Evolutionary conservation across 108 stramenopile species (phyloP), one percentile per base, ranked within the genome.

Genomic region (Conticribra weissflogii): DNA sequence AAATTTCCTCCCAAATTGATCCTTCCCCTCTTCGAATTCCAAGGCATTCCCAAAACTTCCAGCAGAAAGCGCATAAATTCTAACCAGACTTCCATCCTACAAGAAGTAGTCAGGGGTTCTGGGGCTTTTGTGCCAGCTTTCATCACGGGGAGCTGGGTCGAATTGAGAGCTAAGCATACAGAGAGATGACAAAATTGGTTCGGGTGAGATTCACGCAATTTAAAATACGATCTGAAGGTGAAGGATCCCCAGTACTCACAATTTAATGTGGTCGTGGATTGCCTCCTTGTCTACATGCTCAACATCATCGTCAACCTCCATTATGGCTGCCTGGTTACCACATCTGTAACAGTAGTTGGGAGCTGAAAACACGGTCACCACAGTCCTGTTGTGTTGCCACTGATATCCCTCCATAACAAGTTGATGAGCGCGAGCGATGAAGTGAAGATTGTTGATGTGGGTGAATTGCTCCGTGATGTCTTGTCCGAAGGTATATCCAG

Each of bases 261-360:
- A 87, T 74, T 83, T 85, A 84, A 83, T 76, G 50, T 84, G 86
- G 60, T 87, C 83, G 59, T 86, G 81, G 71, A 88, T 78, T 36
- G 71, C 74, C 36, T 88, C 83, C 62, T 88, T 88, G 50, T 77
- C 72, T 28, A 81, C 59, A 46, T 70, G 80, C 23, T 66, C 71
- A 54, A 86, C 66, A 45, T 71, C 87, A 68, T 88, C 63, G 53
- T 76, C 83, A 68, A 67, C 81, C 68, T 97, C 96, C 88, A 99
- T 85, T 66, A 99, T 99, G 16, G 98, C 98, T 2, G 98, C 98
- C 59, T 94, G 88, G 72, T 99, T 99, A 31, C 98, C 98, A 67
- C 96, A 97, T 63, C 96, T 83, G 81, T 97, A 97, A 71, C 96
- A 97, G 83, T 97, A 97, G 78, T 99, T 99, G 47, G 98, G 98